Base-by-base conservation (phyloP, 306 rosid genomes). In the Prinsepia uniflora region DNA sequence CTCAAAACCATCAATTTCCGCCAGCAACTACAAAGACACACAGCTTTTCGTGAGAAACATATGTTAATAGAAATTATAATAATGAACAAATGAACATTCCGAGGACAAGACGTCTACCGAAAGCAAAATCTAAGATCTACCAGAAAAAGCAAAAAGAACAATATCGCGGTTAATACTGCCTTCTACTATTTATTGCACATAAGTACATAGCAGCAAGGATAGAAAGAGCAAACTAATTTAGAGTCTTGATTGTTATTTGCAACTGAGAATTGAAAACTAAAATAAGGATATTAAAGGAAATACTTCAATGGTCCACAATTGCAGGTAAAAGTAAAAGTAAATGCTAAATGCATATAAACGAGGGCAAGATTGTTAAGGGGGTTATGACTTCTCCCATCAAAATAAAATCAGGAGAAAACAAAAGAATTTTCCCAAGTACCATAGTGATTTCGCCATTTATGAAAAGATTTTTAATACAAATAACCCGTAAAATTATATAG, bases 1-100 rank as follows among this genome's bases (percentile, higher is more conserved):
- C 80, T 91, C 99, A 70, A 94, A 94, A 68, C 99, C 97, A 83
- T 94, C 99, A 97, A 94, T 94, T 86, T 94, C 99, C 66, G 99
- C 91, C 77, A 94, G 82, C 84, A 93, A 81, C 98, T 93, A 64
- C 82, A 78, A 44, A 56, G 14, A 69, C 42, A 63, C 67, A 52
- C 67, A 62, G 18, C 8, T 62, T 5, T 20, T 56, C 2, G 6
- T 22, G 61, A 56, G 30, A 56, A 56, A 56, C 34, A 22, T 56
- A 56, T 2, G 1, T 18, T 22, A 10, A 56, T 56, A 19, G 36
- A 56, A 8, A 22, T 5, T 56, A 56, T 19, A 4, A 56, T 22
- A 56, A 56, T 19, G 12, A 19, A 19, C 34, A 56, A 56, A 56
- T 15, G 6, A 19, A 56, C 14, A 53, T 53, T 18, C 30, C 7